These are phyloP conservation scores for Periconia macrospinosa DNA, from an alignment of 2,329 filamentous ascomycete species.

Conservation along the genomic window DNA sequence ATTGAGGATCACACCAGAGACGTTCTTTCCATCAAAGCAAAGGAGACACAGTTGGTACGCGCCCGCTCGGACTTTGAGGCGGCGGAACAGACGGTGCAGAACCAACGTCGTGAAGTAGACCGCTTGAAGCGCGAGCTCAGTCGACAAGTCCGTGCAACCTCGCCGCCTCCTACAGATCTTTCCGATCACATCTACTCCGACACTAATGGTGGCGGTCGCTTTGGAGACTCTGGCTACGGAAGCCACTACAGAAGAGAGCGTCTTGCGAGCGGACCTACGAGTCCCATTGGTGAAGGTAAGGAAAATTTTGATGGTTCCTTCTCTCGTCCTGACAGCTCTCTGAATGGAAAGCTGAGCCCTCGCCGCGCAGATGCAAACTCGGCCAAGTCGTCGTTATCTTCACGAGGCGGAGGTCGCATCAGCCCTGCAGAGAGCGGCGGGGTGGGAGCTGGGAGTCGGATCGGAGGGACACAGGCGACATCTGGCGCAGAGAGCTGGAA, in stretches of 20 bases:
- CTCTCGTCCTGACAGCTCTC: constrained; percentile 35
- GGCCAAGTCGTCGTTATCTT: constrained; percentile 34
- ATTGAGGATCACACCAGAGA: constrained; percentile 98
- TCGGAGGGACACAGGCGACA: constrained; percentile 31
- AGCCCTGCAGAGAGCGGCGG: constrained; percentile 32
- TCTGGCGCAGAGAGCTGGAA: constrained; percentile 81
- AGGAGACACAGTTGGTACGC: constrained; percentile 94
- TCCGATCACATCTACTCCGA: constrained; percentile 57
- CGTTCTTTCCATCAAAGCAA: constrained; percentile 94
- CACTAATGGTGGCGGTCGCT: constrained; percentile 57
- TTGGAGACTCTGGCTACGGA: constrained; percentile 36
- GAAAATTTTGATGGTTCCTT: constrained; percentile 47
- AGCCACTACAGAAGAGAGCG: constrained; percentile 34
- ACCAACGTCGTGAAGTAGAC: constrained; percentile 84
- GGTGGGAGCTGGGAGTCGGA: constrained; percentile 11
- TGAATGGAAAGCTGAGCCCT: constrained; percentile 45
- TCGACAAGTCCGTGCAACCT: constrained; percentile 56
- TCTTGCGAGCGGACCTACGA: constrained; percentile 31
- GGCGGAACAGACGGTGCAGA: constrained; percentile 82
- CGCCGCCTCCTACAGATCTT: constrained; percentile 55
- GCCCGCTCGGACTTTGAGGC: constrained; percentile 88
- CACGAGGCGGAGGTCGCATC: constrained; percentile 35
- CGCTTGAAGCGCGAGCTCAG: constrained; percentile 83
- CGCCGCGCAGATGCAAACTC: constrained; percentile 36
- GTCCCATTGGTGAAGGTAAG: constrained; percentile 49